These are phyloP conservation scores for Lodderomyces oxycetoniae DNA, from an alignment of 1,139 yeast species.

Conservation along the genomic window DNA sequence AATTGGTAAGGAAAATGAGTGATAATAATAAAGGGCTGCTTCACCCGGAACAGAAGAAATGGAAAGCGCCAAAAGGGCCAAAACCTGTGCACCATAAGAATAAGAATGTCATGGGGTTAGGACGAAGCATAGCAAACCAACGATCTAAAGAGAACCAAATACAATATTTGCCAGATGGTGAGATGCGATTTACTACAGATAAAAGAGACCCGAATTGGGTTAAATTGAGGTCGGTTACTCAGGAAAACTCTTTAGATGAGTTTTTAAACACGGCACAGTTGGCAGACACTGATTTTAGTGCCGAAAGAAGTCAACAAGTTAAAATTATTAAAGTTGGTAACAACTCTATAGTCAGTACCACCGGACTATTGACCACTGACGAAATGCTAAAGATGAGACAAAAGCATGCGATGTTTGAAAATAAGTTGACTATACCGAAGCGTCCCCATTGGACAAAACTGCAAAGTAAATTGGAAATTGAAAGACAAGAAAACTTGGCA, in stretches of 20 bases:
- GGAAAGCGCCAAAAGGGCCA: conserved; percentile 82
- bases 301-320: conserved; percentile 80
- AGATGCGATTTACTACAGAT: conserved; percentile 77
- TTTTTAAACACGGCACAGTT: conserved; percentile 91
- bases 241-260: conserved; percentile 90
- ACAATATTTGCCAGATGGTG: conserved; percentile 77
- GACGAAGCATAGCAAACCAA: conserved; percentile 76
- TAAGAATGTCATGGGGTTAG: conserved; percentile 79
- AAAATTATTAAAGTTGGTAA: conserved; percentile 76
- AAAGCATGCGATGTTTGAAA: conserved; percentile 70
- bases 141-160: conserved; percentile 65
- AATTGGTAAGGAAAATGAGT: too few relatives aligned
- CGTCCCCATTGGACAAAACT: conserved; percentile 79
- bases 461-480: conserved; percentile 74
- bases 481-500: conserved; percentile 83
- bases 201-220: conserved; percentile 86
- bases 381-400: conserved; percentile 61
- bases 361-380: conserved; percentile 55
- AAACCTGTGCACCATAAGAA: conserved; percentile 82
- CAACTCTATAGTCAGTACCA: conserved; percentile 45
- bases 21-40: conserved; percentile 36
- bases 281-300: conserved; percentile 94
- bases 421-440: conserved; percentile 87
- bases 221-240: conserved; percentile 87
- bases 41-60: conserved; percentile 47